Evolutionary conservation across 345 rosid species (phyloP), one percentile per base, ranked within the genome.

Genomic region (Eutrema yunnanense): DNA sequence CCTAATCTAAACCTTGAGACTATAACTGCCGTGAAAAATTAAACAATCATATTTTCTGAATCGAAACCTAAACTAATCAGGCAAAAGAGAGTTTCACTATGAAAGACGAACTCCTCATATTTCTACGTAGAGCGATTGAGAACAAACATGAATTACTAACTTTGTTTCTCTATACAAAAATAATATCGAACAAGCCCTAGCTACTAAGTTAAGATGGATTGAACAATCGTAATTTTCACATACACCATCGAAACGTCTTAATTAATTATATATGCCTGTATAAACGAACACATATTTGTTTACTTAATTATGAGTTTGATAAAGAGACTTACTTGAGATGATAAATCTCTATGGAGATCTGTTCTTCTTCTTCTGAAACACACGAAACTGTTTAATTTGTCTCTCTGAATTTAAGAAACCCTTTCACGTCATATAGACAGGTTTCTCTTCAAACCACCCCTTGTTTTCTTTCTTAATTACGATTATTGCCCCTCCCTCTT

Each of bases 361-460:
- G 55, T 63, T 65, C 51, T 57, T 65, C 55, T 73, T 27, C 27
- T 22, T 58, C 54, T 37, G n/a, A 6, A 57, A 50, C 63, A 71
- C 73, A 71, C 72, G 67, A 71, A 77, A 71, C 76, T 71, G 80
- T 33, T 65, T 71, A 42, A 55, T 77, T 22, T 47, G 79, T 69
- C 65, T 63, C 71, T 76, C 79, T 76, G 75, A 76, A 63, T 53
- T 47, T 62, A 76, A 63, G 79, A 76, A 76, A 70, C 46, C 30
- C 41, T 42, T 71, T 26, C 1, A 61, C 9, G 33, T 76, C 76
- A 76, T 71, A 77, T 65, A 71, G 80, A 65, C 73, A 77, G 5
- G 19, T 26, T 71, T 43, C 27, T 65, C 29, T 10, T 16, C 6
- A 34, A 41, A 65, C 9, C 4, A 49, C 69, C 80, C 80, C 22